Evolutionary conservation across 2,329 filamentous ascomycete species (phyloP).

Genomic region (Metarhizium anisopliae): DNA sequence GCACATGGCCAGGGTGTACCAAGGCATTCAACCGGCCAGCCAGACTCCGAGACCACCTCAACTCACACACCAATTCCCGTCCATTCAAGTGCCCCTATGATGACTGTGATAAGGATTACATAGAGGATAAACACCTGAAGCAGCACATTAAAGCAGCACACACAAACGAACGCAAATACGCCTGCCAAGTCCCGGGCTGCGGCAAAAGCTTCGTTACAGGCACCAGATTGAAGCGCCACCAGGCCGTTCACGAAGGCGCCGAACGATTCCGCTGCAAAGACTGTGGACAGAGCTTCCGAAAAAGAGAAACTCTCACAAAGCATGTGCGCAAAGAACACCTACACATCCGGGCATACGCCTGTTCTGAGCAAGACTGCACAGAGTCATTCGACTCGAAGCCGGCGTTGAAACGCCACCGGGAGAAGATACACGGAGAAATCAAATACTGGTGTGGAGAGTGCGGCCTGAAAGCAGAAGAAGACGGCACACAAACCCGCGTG

Average conservation of each 20-base stretch:
- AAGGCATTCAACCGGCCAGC: conserved; percentile 86
- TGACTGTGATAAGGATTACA: conserved; percentile 74
- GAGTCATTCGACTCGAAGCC: conserved; percentile 66
- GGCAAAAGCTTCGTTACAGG: conserved; percentile 74
- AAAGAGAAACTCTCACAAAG: conserved; percentile 75
- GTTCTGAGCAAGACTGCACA: conserved; percentile 51
- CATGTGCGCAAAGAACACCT: conserved; percentile 74
- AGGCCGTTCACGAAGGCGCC: conserved; percentile 63
- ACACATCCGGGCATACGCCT: conserved; percentile 61
- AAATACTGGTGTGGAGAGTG: conserved; percentile 76
- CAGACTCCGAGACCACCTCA: conserved; percentile 67
- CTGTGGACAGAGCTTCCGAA: conserved; percentile 74
- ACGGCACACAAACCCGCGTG: conserved; percentile 31
- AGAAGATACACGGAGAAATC: conserved; percentile 58
- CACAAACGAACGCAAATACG: conserved; percentile 57
- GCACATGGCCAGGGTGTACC: conserved; percentile 62
- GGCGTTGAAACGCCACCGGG: conserved; percentile 62
- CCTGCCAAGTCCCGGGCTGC: conserved; percentile 65
- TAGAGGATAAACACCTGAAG: conserved; percentile 76
- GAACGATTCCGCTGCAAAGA: conserved; percentile 68
- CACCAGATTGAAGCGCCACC: conserved; percentile 67
- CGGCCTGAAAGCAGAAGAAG: conserved; percentile 26
- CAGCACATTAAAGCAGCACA: conserved; percentile 81
- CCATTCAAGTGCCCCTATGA: conserved; percentile 64
- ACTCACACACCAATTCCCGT: conserved; percentile 79